Evolutionary conservation across 495 filamentous ascomycete species (phyloP), one percentile per base, ranked within the genome.

Genomic region (Hyaloscypha bicolor): DNA sequence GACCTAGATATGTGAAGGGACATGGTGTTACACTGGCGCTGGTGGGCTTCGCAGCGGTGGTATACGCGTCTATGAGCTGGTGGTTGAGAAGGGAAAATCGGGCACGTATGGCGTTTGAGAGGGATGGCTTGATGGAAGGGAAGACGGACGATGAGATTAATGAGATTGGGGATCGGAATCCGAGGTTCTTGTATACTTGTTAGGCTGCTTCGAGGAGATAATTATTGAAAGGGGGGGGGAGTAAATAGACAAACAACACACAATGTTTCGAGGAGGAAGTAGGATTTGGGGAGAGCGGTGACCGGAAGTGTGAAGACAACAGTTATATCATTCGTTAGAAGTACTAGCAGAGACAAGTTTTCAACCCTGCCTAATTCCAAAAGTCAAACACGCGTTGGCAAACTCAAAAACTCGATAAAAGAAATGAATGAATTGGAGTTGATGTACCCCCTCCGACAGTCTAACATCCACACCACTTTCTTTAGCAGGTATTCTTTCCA

Each of bases 141-240:
- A 73, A 88, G 78, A 82, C 80, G 0, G 87, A 91, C 60, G 86
- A 89, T 31, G 87, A 90, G 67, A 81, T 92, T 21, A 83, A 82
- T 25, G 89, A 91, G 73, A 75, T 92, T 64, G 90, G 90, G 22
- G 90, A 93, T 73, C 84, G 86, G 29, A 89, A 82, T 65, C 88
- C 88, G 21, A 80, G 82, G 57, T 90, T 84, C 71, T 72, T 77
- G 33, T 91, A 86, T 73, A 87, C 81, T 42, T 82, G 78, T 30
- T 89, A 69, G 6, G 16, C 1, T 48, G 35, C 11, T 16, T 48
- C 16, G 35, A 37, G 8, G 35, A 12, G 35, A 37, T 3, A 3
- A 3, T 1, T 37, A 12, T 12, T 37, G 35, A 1, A 12, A 37
- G 3, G 35, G 35, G 35, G 12, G 3, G 8, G 35, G 0, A 37